Base-by-base conservation (phyloP, 305 asterid genomes). In the Fraxinus paxiana region DNA sequence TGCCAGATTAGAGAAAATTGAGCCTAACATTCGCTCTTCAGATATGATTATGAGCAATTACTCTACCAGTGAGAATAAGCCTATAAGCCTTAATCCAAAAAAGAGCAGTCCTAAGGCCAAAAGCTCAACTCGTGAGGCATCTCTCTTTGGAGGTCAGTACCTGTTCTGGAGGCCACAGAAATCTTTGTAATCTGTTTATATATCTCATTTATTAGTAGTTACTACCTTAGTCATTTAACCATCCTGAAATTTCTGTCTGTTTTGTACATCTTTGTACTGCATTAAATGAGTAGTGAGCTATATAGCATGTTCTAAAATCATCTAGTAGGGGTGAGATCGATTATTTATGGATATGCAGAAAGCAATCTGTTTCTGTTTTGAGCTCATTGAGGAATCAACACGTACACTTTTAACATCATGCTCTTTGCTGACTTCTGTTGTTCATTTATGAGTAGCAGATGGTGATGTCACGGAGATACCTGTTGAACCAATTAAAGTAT, bases 91-190 rank as follows among this genome's bases (percentile, higher is more conserved):
- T 84, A 89, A 88, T 87, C 79, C 92, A 74, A 94, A 96, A 87
- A 96, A 86, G 86, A 93, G 92, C 90, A 96, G 97, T 84, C 99
- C 99, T 24, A 94, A 88, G 91, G 94, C 98, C 77, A 94, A 87
- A 84, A 91, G 85, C 86, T 90, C 91, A 26, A 76, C 90, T 20
- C 92, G 98, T 0, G 99, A 93, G 88, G 90, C 72, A 80, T 92
- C 99, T 84, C 95, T 92, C 48, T 92, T 92, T 87, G 99, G 97
- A 92, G 99, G 99, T 96, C 86, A 88, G 97, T 86, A 74, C 84
- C 76, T 72, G 48, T 82, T 71, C 73, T 63, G 70, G 51, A 71
- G 72, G 61, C 17, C 13, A 18, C 51, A 6, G 54, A 43, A 80
- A 41, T 76, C 18, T 65, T 48, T 76, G 37, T 74, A 51, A 48